phyloP scores from a whole-genome alignment of 306 rosid genomes.

The Rosa persica region DNA sequence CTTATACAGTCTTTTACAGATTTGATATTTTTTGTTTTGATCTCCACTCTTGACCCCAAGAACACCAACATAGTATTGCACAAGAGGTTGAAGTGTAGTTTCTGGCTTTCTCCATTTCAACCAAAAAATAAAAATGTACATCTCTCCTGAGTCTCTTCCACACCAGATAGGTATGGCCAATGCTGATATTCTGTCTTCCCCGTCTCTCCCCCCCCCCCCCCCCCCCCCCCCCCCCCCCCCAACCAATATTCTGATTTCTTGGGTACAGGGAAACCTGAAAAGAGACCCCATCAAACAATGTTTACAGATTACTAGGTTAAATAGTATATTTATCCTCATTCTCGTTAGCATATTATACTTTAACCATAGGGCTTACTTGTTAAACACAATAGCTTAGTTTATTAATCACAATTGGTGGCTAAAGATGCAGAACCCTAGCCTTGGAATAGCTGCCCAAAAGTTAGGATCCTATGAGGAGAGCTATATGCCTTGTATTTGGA shows the following conservation, averaged over 20 bases:
- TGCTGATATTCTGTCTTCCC: neutral
- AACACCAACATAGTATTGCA: neutral
- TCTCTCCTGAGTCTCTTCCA: neutral
- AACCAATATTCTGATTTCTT: slow-evolving; percentile 46
- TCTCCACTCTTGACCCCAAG: neutral
- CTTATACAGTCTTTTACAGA: neutral
- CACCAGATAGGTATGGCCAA: slow-evolving; percentile 12
- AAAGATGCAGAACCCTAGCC: slow-evolving; percentile 34
- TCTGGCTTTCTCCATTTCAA: neutral
- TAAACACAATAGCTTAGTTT: slow-evolving; percentile 27
- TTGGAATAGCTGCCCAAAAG: slow-evolving; percentile 31
- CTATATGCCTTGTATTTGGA: slow-evolving; percentile 3
- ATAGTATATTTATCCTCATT: slow-evolving; percentile 24
- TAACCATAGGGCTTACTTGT: neutral
- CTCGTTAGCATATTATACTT: slow-evolving; percentile 12
- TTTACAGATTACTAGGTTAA: slow-evolving; percentile 40
- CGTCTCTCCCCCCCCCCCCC: too few species aligned
- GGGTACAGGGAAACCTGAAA: slow-evolving; percentile 46
- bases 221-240: too few species aligned
- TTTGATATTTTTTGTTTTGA: neutral
- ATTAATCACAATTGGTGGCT: slow-evolving; percentile 22
- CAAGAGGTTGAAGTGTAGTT: neutral
- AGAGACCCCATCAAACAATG: slow-evolving; percentile 43
- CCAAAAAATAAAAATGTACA: neutral
- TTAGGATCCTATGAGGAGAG: slow-evolving; percentile 54